These are phyloP conservation scores for Leishmania braziliensis DNA, from an alignment of 208 protist species.

Conservation along the genomic window DNA sequence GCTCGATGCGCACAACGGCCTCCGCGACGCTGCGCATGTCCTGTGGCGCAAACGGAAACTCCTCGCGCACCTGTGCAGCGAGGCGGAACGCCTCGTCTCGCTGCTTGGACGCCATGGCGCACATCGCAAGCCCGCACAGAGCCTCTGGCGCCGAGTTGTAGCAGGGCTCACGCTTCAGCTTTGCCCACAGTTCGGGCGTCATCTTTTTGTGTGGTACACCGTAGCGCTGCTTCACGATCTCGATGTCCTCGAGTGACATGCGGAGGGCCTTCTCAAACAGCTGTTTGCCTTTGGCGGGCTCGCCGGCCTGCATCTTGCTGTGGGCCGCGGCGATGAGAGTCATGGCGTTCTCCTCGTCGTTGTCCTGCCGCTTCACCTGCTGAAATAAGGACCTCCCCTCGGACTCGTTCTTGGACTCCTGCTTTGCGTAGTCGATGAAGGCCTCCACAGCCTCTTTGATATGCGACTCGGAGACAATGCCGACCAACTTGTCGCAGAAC, in stretches of 20 bases:
- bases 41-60: constrained; percentile 75
- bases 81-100: constrained; percentile 46
- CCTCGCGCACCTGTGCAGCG: constrained; percentile 48
- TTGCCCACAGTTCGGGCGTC: constrained; percentile 60
- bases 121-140: constrained; percentile 85
- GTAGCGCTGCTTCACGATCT: constrained; percentile 55
- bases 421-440: constrained; percentile 78
- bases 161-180: constrained; percentile 72
- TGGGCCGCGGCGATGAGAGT: constrained; percentile 76
- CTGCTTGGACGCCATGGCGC: constrained; percentile 55
- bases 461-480: constrained; percentile 83
- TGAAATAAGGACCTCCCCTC: constrained; percentile 61
- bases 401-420: constrained; percentile 64
- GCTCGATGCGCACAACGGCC: constrained; percentile 82
- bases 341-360: constrained; percentile 89
- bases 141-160: constrained; percentile 85
- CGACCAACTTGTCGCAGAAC: constrained; percentile 71
- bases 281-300: constrained; percentile 69
- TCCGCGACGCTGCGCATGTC: constrained; percentile 77
- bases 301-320: constrained; percentile 67
- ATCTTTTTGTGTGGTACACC: constrained; percentile 77
- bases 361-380: constrained; percentile 67
- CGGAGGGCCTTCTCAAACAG: constrained; percentile 72
- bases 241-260: constrained; percentile 48
- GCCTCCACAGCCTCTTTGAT: constrained; percentile 87